Evolutionary conservation across 1,284 basidiomycete species (phyloP), one percentile per base, ranked within the genome.

Genomic region (Trichosporon sp.): DNA sequence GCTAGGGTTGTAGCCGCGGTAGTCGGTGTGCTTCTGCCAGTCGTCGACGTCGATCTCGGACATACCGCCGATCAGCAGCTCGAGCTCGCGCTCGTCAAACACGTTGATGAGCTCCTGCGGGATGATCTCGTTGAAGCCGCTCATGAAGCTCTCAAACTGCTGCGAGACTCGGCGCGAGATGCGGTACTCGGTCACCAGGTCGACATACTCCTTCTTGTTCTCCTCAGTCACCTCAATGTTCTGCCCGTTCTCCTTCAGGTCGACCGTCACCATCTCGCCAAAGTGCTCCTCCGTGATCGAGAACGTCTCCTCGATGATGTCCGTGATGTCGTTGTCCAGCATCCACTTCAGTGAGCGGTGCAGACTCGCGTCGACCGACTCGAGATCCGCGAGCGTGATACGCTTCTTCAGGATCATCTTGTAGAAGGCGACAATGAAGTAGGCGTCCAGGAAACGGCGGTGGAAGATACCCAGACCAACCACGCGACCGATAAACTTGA

Each of bases 181-280:
- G 71, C 95, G 90, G 83, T 97, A 98, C 72, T 92, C 90, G 52
- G 97, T 93, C 62, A 98, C 89, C 32, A 87, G 84, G 71, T 97
- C 92, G 63, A 99, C 94, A 73, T 99, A 99, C 73, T 99, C 96
- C 83, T 91, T 93, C 87, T 99, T 99, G 86, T 99, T 99, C 61
- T 91, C 90, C 79, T 99, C 90, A 0, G 93, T 98, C 33, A 99
- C 94, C 3, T 89, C 83, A 32, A 95, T 83, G 62, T 92, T 86
- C 66, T 85, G 88, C 33, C 96, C 96, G 56, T 87, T 88, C 16
- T 91, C 86, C 82, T 90, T 95, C 73, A 99, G 86, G 65, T 98
- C 93, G 67, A 97, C 88, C 9, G 91, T 94, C 52, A 97, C 89
- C 71, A 95, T 86, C 82, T 98, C 95, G 67, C 96, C 96, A 74